Base-by-base conservation (phyloP, 73 alveolate genomes). In the Tetrahymena malaccensis region DNA sequence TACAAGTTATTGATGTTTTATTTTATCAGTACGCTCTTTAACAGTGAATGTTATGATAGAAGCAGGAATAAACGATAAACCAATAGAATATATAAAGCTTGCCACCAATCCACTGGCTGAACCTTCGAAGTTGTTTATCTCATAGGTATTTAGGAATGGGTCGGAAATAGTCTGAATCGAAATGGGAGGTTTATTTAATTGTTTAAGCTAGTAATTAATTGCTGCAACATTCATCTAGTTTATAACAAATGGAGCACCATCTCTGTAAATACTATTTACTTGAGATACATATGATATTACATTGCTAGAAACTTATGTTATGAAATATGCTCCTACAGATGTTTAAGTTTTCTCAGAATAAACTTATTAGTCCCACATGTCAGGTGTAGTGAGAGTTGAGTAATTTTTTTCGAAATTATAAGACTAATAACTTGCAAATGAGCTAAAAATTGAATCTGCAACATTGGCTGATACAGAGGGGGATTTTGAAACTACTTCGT, bases 221-320 rank as follows among this genome's bases (percentile, higher is more conserved):
- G 93, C 93, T 8, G 96, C 96, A 25, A 43, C 33, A 94, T 94
- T 94, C 96, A 94, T 94, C 35, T 85, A 25, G 85, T 94, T 94
- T 3, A 85, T 22, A 85, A 94, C 33, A 21, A 94, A 50, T 43
- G 37, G 25, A 17, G 96, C 94, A 27, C 96, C 96, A 70, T 94
- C 96, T 94, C 96, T 94, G 43, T 85, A 94, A n/a, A 94, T 33
- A 4, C 95, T 9, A 85, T 94, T 94, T n/a, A 85, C 43, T 43
- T 85, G 85, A 35, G 93, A 34, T 9, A 33, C 37, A 85, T 85
- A 94, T 27, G 37, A 16, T 85, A 43, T 85, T n/a, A 43, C 11
- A 84, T 94, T 94, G 38, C 40, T 94, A 8, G 43, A 21, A 43
- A 40, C 93, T 31, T 34, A 33, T 11, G 43, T 40, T 15, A 94